Percentiles rank a stretch among this genome's conserved stretches.
phyloP scores from a whole-genome alignment of 305 asterid genomes.

The Andrographis paniculata region DNA sequence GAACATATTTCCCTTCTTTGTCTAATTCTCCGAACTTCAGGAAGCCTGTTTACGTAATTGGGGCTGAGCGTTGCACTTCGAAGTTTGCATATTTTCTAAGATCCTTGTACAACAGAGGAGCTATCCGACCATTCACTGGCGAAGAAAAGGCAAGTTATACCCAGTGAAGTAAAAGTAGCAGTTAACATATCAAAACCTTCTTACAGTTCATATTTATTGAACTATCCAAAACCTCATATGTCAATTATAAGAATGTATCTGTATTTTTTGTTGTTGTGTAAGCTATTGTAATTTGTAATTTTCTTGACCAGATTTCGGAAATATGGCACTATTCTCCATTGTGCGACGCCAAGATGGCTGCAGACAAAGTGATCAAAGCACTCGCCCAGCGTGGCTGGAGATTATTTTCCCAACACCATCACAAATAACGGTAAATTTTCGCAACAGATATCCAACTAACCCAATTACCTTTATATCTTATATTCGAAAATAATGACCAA shows the following conservation, averaged over 20 bases:
- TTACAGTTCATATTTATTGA: too few species aligned
- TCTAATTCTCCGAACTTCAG: conserved; percentile 36
- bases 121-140: conserved; percentile 65
- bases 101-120: conserved; percentile 44
- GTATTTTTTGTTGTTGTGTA: background rate
- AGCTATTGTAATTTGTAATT: background rate
- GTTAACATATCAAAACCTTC: too few species aligned
- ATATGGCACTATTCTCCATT: conserved; percentile 68
- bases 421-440: too few species aligned
- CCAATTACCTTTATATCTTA: too few species aligned
- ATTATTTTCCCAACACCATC: conserved; percentile 25
- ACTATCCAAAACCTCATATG: too few species aligned
- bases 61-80: conserved; percentile 77
- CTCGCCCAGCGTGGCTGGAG: conserved; percentile 61
- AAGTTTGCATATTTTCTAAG: conserved; percentile 59
- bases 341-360: conserved; percentile 57
- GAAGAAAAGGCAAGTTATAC: conserved; percentile 53
- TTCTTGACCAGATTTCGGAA: conserved; percentile 44
- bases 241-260: background rate
- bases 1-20: conserved; percentile 7
- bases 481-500: too few species aligned
- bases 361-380: conserved; percentile 48
- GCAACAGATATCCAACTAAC: too few species aligned
- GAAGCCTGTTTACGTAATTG: conserved; percentile 89
- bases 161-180: too few species aligned